Base-by-base conservation (phyloP, 306 rosid genomes). In the Begonia fuchsioides region DNA sequence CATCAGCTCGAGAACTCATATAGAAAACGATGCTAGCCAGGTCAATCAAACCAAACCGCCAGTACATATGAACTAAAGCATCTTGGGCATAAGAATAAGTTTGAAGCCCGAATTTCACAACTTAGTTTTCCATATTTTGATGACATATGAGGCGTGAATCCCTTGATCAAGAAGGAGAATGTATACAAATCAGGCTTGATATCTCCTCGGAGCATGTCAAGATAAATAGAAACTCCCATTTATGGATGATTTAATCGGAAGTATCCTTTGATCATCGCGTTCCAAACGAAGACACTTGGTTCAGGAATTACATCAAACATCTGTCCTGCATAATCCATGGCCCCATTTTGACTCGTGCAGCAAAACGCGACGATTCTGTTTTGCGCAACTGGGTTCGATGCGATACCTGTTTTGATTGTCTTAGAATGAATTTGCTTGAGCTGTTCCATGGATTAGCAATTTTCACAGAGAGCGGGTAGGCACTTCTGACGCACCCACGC, bases 191-290 rank as follows among this genome's bases (percentile, higher is more conserved):
- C 86, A 3, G 93, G 90, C 77, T 68, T 58, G 58, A 64, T 44
- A 32, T 56, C 45, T 69, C 70, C 59, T 41, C 65, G 47, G 49
- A 72, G 54, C 95, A 88, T 78, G 39, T 70, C 60, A 38, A 73
- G 18, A 60, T 84, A 88, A 78, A 81, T 39, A 9, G 64, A 76
- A 61, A 84, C 63, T 46, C 79, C 93, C 32, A 49, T 49, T 45
- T 39, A 20, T 2, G 82, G 83, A 56, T 62, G 54, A 15, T 65
- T 55, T 44, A 63, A 58, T 58, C 80, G 66, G 38, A 86, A 76
- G 62, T 78, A 81, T 51, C 90, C 93, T 62, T 70, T 84, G 49
- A 84, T 81, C 82, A 88, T 59, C 49, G 79, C 76, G 63, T 88
- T 88, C 74, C 87, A 83, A 54, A 74, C 12, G 26, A 76, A 88